A percentile compares a stretch with the other conserved stretches of the same genome.
These are phyloP conservation scores for Porcisia deanei DNA, from an alignment of 208 protist species.

Conservation along the genomic window DNA sequence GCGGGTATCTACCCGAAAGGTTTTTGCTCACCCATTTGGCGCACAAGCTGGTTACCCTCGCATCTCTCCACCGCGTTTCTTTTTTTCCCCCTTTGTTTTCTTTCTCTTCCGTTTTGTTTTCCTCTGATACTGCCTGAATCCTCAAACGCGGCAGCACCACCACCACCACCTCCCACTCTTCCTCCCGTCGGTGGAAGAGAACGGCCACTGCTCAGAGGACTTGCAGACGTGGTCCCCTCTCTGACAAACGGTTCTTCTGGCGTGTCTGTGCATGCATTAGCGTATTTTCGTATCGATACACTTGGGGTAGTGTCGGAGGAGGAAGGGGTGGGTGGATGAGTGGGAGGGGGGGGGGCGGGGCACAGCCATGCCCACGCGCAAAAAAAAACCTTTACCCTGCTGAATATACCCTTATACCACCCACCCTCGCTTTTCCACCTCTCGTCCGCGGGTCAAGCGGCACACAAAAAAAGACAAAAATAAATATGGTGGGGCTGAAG, in stretches of 20 bases:
- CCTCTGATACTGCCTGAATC: not conserved
- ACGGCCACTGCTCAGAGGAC: not conserved
- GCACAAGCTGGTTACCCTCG: not conserved
- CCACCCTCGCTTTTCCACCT: not conserved
- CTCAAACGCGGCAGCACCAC: not conserved
- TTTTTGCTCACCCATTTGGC: not conserved
- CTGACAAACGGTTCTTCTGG: not conserved
- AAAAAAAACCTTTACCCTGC: not conserved
- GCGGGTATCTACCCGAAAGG: not conserved
- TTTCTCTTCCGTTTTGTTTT: not conserved
- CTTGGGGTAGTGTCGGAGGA: not conserved
- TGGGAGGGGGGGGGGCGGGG: not conserved
- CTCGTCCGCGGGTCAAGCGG: not conserved
- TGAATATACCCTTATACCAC: not conserved
- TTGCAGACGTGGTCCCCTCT: not conserved
- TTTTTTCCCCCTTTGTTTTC: not conserved
- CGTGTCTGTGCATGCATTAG: not conserved
- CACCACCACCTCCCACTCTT: not conserved
- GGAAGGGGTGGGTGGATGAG: no score
- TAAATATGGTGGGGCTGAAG: constrained; percentile 64
- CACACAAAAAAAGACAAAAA: not conserved
- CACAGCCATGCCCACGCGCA: not conserved
- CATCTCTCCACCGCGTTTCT: not conserved
- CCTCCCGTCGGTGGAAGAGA: not conserved
- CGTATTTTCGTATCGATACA: not conserved